Base-by-base conservation (phyloP, 2,329 filamentous ascomycete genomes). In the Fusarium anthophilum region DNA sequence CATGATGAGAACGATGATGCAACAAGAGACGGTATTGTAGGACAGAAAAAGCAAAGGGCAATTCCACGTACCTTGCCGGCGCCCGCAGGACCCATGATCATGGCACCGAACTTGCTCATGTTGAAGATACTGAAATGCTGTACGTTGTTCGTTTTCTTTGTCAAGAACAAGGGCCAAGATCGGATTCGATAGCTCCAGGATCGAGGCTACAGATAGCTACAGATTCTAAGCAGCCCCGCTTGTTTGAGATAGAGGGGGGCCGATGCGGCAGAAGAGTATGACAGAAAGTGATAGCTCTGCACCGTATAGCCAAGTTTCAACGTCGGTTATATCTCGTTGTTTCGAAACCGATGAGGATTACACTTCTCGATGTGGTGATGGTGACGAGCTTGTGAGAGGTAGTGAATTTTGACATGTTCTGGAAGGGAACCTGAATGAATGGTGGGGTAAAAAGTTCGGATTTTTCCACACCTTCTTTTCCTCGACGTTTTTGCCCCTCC, bases 51-150 rank as follows among this genome's bases (percentile, higher is more conserved):
- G 67, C 28, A 58, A 53, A 58, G 44, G 48, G 55, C n/a, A 41
- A 45, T 30, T 54, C 30, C 12, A 77, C 85, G 75, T 83, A 92
- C 91, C 89, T 98, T 99, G 85, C 96, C 96, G 28, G 95, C 95
- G 76, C 95, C 96, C 26, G 96, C 96, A 69, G 96, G 96, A 82
- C 96, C 96, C 93, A 98, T 98, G 70, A 98, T 92, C 84, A 98
- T 92, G 75, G 94, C 92, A 60, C 96, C 96, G 81, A 95, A 98
- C 84, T 98, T 98, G 84, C 93, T 96, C 94, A 97, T 97, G 75
- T 67, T 86, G 80, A 63, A 69, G 63, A 53, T 55, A 32, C 58
- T 53, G 56, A 64, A 64, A 66, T 56, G 39, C 53, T 58, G 61
- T 75, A 51, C 22, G 72, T 65, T 61, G 64, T 62, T 69, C 38